Evolutionary conservation across 164 flowering plant species (phyloP).

Genomic region (Saururus chinensis): DNA sequence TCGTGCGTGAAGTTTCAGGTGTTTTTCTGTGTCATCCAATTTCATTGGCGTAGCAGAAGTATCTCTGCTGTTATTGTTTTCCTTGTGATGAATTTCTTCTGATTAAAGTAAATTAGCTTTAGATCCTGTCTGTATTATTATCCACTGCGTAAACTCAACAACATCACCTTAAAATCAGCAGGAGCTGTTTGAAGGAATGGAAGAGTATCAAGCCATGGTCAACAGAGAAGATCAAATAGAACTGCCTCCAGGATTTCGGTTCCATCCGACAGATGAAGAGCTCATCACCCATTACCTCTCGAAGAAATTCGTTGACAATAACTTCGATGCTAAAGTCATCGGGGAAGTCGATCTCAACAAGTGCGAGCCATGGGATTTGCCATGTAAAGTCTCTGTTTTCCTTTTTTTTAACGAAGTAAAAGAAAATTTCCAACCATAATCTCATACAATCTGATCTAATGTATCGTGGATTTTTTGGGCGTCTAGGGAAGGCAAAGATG

Average conservation of each 20-base stretch:
- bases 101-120: too few relatives aligned
- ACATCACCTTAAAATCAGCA: neutral
- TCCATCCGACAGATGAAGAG: conserved; percentile 29
- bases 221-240: conserved; percentile 13
- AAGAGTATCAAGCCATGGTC: conserved; percentile 15
- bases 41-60: too few relatives aligned
- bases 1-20: too few relatives aligned
- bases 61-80: too few relatives aligned
- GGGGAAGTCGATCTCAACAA: conserved; percentile 22
- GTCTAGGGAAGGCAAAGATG: conserved; percentile 19
- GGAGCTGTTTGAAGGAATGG: neutral
- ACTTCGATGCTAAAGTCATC: conserved; percentile 13
- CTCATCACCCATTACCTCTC: conserved; percentile 15
- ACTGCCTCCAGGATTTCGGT: conserved; percentile 26
- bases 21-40: too few relatives aligned
- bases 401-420: neutral
- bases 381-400: conserved; percentile 6
- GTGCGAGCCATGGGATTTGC: conserved; percentile 26
- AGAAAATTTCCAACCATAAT: too few relatives aligned
- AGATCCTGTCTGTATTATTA: too few relatives aligned
- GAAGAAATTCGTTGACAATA: conserved; percentile 7
- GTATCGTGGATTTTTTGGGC: neutral
- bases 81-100: too few relatives aligned
- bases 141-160: too few relatives aligned
- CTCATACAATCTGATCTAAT: neutral